Evolutionary conservation across 2,329 filamentous ascomycete genomes (phyloP), one percentile per base, ranked within the genome.

Genomic region (Sporothrix humicola): DNA sequence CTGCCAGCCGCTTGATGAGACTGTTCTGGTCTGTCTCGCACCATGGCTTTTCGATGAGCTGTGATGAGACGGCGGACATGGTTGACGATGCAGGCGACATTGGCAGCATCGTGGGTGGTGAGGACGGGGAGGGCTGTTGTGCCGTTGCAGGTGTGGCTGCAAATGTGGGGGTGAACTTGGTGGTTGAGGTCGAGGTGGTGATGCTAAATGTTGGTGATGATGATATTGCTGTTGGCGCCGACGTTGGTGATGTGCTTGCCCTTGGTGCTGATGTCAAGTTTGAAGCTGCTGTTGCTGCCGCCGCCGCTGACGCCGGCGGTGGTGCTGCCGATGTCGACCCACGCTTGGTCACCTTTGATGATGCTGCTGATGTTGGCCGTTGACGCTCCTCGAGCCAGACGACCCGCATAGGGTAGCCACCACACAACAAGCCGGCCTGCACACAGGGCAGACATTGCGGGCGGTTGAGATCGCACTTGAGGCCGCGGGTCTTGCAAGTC

Each of bases 351-450:
- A 56, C 66, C 10, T 44, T 46, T 12, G 42, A 17, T 12, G 12
- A 8, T 6, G 61, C 42, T 6, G 61, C 13, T 13, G 61, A 46
- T 9, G 61, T 48, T 15, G 42, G 52, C 31, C 52, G 65, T 1
- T 54, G 54, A 1, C 73, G 65, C 4, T 75, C 74, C 59, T 42
- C 73, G 46, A 78, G 74, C 80, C 80, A 81, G 1, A 81, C 77
- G 17, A 81, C 77, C 15, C 80, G 75, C 74, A 79, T 78, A 13
- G 79, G 78, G 61, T 81, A 81, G 4, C 78, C 80, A 50, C 78
- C 79, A 58, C 80, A 81, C 0, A 72, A 20, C 9, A 81, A 52
- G 0, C 78, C 79, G 2, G 79, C 78, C 68, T 80, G 72, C n/a
- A 74, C 74, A n/a, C 76, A 77, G 2, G 76, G 76, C 61, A 73